These are phyloP conservation scores for Zelopaecilomyces penicillatus DNA, from an alignment of 2,329 filamentous ascomycete genomes.

Conservation along the genomic window DNA sequence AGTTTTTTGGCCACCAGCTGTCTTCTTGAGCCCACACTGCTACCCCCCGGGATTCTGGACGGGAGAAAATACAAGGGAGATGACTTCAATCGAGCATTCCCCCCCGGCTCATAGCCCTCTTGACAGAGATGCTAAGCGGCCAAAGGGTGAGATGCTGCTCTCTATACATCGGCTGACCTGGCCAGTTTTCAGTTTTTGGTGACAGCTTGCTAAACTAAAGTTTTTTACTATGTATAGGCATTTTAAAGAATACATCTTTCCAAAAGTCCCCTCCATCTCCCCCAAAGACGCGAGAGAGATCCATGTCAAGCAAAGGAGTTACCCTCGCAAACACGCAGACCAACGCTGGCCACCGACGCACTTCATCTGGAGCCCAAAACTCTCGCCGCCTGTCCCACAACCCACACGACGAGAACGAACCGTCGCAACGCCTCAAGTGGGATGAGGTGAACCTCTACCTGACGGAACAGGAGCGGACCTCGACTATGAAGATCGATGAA, in stretches of 20 bases:
- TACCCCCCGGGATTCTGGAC: no score
- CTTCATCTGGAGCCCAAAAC: slow-evolving; percentile 56
- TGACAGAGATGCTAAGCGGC: slow-evolving; percentile 32
- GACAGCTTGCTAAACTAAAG: background rate
- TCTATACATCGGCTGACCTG: no score
- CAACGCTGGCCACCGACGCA: slow-evolving; percentile 85
- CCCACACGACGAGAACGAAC: slow-evolving; percentile 35
- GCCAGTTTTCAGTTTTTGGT: no score
- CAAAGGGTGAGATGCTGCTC: slow-evolving; percentile 31
- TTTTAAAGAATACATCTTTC: slow-evolving; percentile 71
- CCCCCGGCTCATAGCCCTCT: slow-evolving; percentile 34
- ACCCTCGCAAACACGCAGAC: slow-evolving; percentile 89
- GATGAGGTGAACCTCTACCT: slow-evolving; percentile 97
- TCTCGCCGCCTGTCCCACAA: slow-evolving; percentile 65
- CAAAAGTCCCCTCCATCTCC: slow-evolving; percentile 51
- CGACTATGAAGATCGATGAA: slow-evolving; percentile 98
- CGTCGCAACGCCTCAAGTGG: slow-evolving; percentile 81
- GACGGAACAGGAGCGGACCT: slow-evolving; percentile 88
- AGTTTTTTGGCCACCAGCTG: no score
- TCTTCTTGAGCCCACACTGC: no score
- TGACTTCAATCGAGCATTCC: slow-evolving; percentile 34
- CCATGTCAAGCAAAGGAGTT: slow-evolving; percentile 69
- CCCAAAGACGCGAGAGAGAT: slow-evolving; percentile 25
- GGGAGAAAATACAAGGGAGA: slow-evolving; percentile 17
- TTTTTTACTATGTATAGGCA: slow-evolving; percentile 49